Base-by-base conservation (phyloP, 495 filamentous ascomycete species). In the Penicillium nucicola region DNA sequence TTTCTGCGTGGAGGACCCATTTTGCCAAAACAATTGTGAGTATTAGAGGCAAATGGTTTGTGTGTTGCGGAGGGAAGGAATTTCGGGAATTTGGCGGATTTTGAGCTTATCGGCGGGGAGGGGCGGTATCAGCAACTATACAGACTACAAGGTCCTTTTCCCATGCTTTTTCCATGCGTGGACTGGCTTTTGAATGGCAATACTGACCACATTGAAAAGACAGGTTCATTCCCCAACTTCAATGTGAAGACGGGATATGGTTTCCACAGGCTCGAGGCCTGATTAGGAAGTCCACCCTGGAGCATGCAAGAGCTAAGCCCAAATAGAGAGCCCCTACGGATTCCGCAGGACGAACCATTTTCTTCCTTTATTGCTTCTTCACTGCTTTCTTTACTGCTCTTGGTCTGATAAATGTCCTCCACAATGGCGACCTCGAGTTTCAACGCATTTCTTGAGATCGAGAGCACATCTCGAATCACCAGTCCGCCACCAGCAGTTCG, bases 1-100 rank as follows among this genome's bases (percentile, higher is more conserved):
- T 84, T 84, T 60, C 89, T 83, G 64, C 86, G 87, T 52, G 88
- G 84, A 37, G 84, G 84, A 20, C 77, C 83, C 89, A 92, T 93
- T 52, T 13, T 62, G n/a, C n/a, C n/a, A n/a, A n/a, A n/a, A n/a
- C 18, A 11, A 28, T 40, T 43, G 15, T n/a, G n/a, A n/a, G 18
- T 4, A 18, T 28, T 28, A 28, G 37, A 15, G 19, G n/a, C n/a
- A 14, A 14, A 8, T 33, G 41, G 28, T 48, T 10, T 30, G 30
- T 43, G 34, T 40, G 25, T 30, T 22, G 31, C 28, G 36, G 36
- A 32, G 12, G 36, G 15, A 40, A 36, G 13, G 14, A 12, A 33
- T n/a, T 25, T 52, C 38, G 50, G 50, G 45, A 52, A 55, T 60
- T 63, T 44, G 40, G 39, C 46, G 50, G 45, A 52, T 53, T 60